Conservation (phyloP, 1,284 basidiomycete genomes). For the Earliella scabrosa region DNA sequence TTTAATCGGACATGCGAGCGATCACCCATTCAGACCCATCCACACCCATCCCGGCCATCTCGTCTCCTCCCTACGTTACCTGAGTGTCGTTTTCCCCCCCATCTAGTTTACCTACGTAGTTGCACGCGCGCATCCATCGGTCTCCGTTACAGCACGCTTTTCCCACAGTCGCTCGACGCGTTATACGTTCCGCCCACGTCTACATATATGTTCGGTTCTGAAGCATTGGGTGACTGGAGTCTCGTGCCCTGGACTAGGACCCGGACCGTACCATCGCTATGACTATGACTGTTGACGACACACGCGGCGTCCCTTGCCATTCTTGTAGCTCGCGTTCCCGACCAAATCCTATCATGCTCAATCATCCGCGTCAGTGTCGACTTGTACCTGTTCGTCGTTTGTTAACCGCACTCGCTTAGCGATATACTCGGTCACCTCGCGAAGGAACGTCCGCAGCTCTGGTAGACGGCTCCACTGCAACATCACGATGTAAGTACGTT, state of each 20-base stretch:
- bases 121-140: not conserved
- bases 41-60: not conserved
- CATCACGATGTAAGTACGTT: too few relatives aligned
- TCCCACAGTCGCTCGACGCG: not conserved
- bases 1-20: constrained; percentile 4
- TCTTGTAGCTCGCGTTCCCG: not conserved
- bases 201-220: not conserved
- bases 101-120: not conserved
- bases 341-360: too few relatives aligned
- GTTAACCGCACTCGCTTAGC: too few relatives aligned
- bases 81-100: not conserved
- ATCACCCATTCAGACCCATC: not conserved
- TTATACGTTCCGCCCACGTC: not conserved
- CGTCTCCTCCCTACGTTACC: not conserved
- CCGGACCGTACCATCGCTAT: not conserved
- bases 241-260: not conserved
- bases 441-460: too few relatives aligned
- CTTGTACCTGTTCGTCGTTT: too few relatives aligned
- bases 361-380: too few relatives aligned
- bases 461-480: too few relatives aligned
- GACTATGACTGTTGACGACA: not conserved
- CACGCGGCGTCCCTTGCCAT: not conserved
- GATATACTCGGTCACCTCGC: too few relatives aligned
- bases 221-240: not conserved
- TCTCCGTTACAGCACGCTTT: not conserved